phyloP scores from a whole-genome alignment of 495 filamentous ascomycete genomes.

The Xanthoparmelia taractica region DNA sequence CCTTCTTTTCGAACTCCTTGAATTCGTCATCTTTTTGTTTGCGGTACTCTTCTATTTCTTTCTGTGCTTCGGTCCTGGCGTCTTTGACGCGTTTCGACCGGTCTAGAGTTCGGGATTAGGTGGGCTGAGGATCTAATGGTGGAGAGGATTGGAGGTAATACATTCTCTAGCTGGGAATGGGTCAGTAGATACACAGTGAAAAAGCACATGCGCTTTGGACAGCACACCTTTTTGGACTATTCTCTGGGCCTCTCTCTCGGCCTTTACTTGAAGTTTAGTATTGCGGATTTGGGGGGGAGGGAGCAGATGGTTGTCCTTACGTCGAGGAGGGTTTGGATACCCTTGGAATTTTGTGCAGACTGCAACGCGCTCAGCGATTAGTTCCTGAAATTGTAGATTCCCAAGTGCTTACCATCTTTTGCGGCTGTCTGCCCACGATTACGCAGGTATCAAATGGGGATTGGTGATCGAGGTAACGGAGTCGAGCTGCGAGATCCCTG shows the following conservation, averaged over 20 bases:
- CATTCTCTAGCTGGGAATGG: slow-evolving; percentile 63
- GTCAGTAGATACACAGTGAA: slow-evolving; percentile 30
- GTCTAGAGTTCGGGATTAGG: slow-evolving; percentile 46
- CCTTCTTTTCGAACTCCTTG: slow-evolving; percentile 90
- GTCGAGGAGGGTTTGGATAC: slow-evolving; percentile 97
- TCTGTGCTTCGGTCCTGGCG: slow-evolving; percentile 89
- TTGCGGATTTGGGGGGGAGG: slow-evolving; percentile 1
- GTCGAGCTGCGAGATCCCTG: slow-evolving; percentile 13
- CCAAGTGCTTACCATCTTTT: slow-evolving; percentile 1
- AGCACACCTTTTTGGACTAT: slow-evolving; percentile 88
- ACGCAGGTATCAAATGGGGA: neutral
- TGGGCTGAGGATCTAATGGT: slow-evolving; percentile 13
- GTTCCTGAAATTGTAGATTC: neutral
- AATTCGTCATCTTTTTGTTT: slow-evolving; percentile 87
- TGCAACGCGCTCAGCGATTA: slow-evolving; percentile 30
- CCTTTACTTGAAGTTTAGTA: slow-evolving; percentile 48
- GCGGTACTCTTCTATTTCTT: slow-evolving; percentile 93
- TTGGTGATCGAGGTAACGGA: neutral
- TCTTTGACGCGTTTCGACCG: slow-evolving; percentile 96
- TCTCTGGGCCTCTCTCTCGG: slow-evolving; percentile 97
- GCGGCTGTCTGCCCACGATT: slow-evolving; percentile 3
- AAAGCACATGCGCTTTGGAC: slow-evolving; percentile 1
- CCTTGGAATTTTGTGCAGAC: slow-evolving; percentile 97
- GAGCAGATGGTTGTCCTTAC: slow-evolving; percentile 47
- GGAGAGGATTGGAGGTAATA: slow-evolving; percentile 33